Percentiles rank a stretch among this genome's conserved stretches.
Conservation (phyloP, 2,329 filamentous ascomycete species). For the Alternaria rosae region DNA sequence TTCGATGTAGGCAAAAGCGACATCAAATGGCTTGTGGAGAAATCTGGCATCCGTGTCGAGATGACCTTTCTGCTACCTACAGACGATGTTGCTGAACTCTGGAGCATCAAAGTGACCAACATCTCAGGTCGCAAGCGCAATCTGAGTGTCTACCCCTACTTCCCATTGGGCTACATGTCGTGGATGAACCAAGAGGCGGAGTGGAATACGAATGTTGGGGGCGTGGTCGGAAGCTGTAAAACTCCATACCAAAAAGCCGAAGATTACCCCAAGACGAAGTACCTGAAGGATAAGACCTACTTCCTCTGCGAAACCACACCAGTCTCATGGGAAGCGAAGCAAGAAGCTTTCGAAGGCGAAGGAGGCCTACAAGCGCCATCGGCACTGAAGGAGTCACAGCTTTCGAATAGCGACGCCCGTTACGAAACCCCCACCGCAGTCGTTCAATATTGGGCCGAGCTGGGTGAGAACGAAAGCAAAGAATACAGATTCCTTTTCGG, state of each 20-base stretch:
- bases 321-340: slow-evolving; percentile 61
- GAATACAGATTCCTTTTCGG: slow-evolving; percentile 65
- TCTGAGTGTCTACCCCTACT: slow-evolving; percentile 64
- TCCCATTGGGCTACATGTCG: slow-evolving; percentile 67
- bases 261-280: slow-evolving; percentile 66
- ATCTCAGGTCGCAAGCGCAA: slow-evolving; percentile 55
- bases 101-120: slow-evolving; percentile 63
- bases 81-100: slow-evolving; percentile 64
- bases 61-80: slow-evolving; percentile 62
- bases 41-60: slow-evolving; percentile 60
- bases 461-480: slow-evolving; percentile 52
- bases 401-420: slow-evolving; percentile 59
- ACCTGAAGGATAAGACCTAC: slow-evolving; percentile 65
- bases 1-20: slow-evolving; percentile 65
- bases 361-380: slow-evolving; percentile 63
- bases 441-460: slow-evolving; percentile 59
- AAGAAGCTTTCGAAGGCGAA: slow-evolving; percentile 64
- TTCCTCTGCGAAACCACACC: slow-evolving; percentile 63
- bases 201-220: slow-evolving; percentile 58
- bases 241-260: slow-evolving; percentile 65
- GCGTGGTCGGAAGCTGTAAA: slow-evolving; percentile 61
- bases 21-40: slow-evolving; percentile 62
- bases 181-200: slow-evolving; percentile 68
- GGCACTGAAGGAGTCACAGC: slow-evolving; percentile 49
- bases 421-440: slow-evolving; percentile 64